These are phyloP conservation scores for Diplodia intermedia DNA, from an alignment of 2,329 filamentous ascomycete genomes.

Conservation along the genomic window DNA sequence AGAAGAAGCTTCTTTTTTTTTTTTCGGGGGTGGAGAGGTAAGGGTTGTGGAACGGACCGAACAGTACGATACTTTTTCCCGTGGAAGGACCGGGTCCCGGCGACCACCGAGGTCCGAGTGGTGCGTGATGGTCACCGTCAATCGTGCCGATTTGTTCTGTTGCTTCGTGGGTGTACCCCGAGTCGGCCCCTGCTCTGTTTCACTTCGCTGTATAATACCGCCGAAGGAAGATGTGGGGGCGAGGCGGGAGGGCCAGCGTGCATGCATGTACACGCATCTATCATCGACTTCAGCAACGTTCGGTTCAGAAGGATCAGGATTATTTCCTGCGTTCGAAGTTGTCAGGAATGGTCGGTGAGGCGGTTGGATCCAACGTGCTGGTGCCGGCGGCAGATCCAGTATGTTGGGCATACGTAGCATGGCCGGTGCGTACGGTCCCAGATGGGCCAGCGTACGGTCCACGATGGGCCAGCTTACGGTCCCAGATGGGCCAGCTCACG, in stretches of 20 bases:
- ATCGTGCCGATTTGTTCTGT: neutral
- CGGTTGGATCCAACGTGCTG: neutral
- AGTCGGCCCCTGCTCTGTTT: neutral
- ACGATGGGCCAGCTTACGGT: neutral
- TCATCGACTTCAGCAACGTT: neutral
- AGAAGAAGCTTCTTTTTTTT: neutral
- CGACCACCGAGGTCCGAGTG: neutral
- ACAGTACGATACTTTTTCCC: neutral
- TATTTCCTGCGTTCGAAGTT: neutral
- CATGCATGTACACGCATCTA: neutral
- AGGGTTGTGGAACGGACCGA: slow-evolving; percentile 4
- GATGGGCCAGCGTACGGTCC: neutral
- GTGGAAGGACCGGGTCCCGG: neutral
- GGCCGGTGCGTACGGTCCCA: neutral
- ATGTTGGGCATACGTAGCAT: neutral
- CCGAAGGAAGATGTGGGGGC: neutral
- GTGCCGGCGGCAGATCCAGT: neutral
- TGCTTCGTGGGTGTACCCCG: neutral
- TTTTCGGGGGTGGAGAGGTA: neutral
- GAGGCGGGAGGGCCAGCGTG: neutral
- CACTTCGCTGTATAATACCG: neutral
- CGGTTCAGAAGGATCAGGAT: neutral
- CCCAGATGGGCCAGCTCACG: neutral
- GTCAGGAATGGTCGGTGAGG: neutral
- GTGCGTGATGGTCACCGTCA: neutral